phyloP scores from a whole-genome alignment of 2,329 filamentous ascomycete genomes.

The Chlorencoelia australis region DNA sequence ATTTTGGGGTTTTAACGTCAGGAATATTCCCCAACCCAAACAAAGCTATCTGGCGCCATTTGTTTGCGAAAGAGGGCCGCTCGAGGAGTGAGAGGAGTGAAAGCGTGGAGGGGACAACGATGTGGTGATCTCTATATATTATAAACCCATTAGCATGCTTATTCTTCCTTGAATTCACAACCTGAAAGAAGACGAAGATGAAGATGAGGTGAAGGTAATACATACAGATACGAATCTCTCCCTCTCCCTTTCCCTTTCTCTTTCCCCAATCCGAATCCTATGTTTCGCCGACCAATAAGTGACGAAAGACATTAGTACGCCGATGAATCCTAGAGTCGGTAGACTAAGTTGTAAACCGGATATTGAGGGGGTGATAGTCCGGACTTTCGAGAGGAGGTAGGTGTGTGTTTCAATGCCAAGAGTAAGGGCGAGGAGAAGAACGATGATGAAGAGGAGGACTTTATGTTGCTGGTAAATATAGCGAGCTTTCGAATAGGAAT shows the following conservation, averaged over 20 bases:
- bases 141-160: no score
- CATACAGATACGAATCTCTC: no score
- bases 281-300: slow-evolving; percentile 15
- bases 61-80: no score
- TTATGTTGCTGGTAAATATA: neutral
- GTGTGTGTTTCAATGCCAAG: slow-evolving; percentile 7
- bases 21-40: no score
- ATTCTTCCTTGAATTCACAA: no score
- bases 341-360: slow-evolving; percentile 6
- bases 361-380: neutral
- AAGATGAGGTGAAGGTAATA: neutral
- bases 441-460: slow-evolving; percentile 1
- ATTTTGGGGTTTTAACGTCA: no score
- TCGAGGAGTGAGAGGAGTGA: slow-evolving; percentile 1
- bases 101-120: slow-evolving; percentile 4
- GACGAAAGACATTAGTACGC: slow-evolving; percentile 13
- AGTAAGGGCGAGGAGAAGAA: slow-evolving; percentile 4
- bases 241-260: no score
- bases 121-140: no score
- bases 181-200: neutral
- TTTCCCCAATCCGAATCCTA: no score
- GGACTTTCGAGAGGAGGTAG: slow-evolving; percentile 5
- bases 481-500: slow-evolving; percentile 1
- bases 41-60: no score
- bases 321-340: slow-evolving; percentile 16